Evolutionary conservation across 345 rosid genomes (phyloP).

Genomic region (Durio zibethinus): DNA sequence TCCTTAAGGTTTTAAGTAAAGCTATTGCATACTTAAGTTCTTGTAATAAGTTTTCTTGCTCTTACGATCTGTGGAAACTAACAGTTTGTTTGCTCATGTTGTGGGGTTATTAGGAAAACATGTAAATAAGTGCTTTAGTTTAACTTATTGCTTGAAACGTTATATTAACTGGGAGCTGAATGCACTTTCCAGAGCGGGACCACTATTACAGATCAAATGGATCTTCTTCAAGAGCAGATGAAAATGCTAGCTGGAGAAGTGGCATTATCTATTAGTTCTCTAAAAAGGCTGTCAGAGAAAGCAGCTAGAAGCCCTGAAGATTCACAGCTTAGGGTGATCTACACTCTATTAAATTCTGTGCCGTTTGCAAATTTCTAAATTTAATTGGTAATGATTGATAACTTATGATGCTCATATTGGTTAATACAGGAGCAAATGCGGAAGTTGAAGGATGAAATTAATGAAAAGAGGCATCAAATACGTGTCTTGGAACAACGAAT

Average conservation of each 20-base stretch:
- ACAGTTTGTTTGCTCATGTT: neutral
- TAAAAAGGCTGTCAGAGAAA: conserved; percentile 62
- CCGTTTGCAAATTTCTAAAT: neutral
- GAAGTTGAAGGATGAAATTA: conserved; percentile 59
- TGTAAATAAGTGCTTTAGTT: neutral
- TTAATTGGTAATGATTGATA: neutral
- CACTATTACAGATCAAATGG: conserved; percentile 67
- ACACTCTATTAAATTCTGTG: neutral
- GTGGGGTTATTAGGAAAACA: neutral
- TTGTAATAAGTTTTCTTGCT: neutral
- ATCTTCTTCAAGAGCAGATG: conserved; percentile 70
- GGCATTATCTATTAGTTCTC: conserved; percentile 58
- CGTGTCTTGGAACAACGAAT: conserved; percentile 53
- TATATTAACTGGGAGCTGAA: conserved; percentile 18
- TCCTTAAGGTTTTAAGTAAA: neutral
- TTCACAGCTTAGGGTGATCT: conserved; percentile 43
- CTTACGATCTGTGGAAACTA: neutral
- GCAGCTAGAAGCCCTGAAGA: conserved; percentile 44
- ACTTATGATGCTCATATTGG: conserved; percentile 13
- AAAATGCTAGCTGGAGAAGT: conserved; percentile 74
- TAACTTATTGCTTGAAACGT: conserved; percentile 5
- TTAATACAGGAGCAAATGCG: conserved; percentile 45
- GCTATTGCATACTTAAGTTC: neutral
- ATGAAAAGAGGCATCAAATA: conserved; percentile 61
- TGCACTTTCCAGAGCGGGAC: conserved; percentile 43